These are phyloP conservation scores for Recurvomyces mirabilis DNA, from an alignment of 495 filamentous ascomycete species.

Conservation along the genomic window DNA sequence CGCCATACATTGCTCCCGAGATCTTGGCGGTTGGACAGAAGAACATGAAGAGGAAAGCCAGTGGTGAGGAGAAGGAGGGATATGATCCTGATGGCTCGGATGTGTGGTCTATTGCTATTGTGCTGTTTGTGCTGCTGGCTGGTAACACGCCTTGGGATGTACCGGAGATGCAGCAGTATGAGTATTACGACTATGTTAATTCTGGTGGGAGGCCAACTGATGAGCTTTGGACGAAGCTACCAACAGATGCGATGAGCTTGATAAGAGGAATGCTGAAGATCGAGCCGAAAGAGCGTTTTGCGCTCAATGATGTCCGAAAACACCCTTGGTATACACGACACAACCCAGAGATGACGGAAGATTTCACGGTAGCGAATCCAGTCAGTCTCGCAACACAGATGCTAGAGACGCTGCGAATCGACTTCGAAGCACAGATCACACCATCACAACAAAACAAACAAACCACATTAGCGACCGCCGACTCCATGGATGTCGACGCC, in stretches of 20 bases:
- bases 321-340: conserved; percentile 91
- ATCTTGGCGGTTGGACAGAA: conserved; percentile 37
- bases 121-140: conserved; percentile 86
- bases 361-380: conserved; percentile 70
- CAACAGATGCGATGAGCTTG: conserved; percentile 67
- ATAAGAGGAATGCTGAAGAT: conserved; percentile 89
- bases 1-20: conserved; percentile 94
- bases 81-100: conserved; percentile 80
- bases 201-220: conserved; percentile 66
- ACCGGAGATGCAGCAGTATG: conserved; percentile 47
- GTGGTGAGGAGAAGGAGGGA: conserved; percentile 44
- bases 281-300: conserved; percentile 64
- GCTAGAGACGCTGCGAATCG: conserved; percentile 85
- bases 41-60: conserved; percentile 28
- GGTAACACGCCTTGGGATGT: conserved; percentile 99
- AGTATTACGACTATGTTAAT: conserved; percentile 62
- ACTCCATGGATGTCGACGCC: conserved; percentile 38
- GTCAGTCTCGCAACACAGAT: conserved; percentile 79
- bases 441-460: conserved; percentile 35
- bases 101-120: conserved; percentile 95
- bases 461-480: conserved; percentile 39
- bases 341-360: conserved; percentile 60
- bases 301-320: conserved; percentile 72
- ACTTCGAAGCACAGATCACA: conserved; percentile 62
- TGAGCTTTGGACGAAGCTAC: conserved; percentile 73